Evolutionary conservation across 306 rosid genomes (phyloP).

Genomic region (Ormosia emarginata): DNA sequence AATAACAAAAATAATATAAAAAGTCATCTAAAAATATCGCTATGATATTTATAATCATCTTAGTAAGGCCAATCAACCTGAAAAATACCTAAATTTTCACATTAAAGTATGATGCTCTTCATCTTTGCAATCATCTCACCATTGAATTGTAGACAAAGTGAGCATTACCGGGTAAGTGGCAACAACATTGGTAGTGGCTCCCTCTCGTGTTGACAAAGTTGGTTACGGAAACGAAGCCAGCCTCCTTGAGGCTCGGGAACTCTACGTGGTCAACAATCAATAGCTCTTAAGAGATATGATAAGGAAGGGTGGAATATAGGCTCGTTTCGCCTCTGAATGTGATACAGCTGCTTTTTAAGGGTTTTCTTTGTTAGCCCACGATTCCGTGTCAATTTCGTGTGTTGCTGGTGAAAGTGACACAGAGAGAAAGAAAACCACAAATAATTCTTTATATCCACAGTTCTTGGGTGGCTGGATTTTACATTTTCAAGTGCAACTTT

Average conservation of each 20-base stretch:
- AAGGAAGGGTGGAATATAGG: background rate
- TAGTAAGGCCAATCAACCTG: background rate
- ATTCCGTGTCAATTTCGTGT: conserved; percentile 46
- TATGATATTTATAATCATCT: background rate
- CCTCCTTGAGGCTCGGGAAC: background rate
- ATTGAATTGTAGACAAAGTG: background rate
- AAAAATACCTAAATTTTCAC: background rate
- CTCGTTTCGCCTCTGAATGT: conserved; percentile 15
- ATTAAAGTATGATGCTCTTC: background rate
- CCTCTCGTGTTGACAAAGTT: conserved; percentile 48
- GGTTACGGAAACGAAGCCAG: conserved; percentile 9
- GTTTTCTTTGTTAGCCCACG: background rate
- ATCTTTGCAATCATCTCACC: background rate
- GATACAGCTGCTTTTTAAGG: conserved; percentile 15
- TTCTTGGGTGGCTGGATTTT: conserved; percentile 15
- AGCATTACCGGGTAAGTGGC: conserved; percentile 36
- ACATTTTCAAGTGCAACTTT: conserved; percentile 14
- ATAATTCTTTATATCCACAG: background rate
- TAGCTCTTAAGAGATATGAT: background rate
- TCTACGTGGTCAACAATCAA: background rate
- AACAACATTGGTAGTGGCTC: conserved; percentile 43
- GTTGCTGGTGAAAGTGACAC: conserved; percentile 14
- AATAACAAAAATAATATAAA: background rate
- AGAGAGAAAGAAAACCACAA: background rate
- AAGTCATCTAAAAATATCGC: background rate